Base-by-base conservation (phyloP, 2,329 filamentous ascomycete genomes). In the Phialemoniopsis sp. region DNA sequence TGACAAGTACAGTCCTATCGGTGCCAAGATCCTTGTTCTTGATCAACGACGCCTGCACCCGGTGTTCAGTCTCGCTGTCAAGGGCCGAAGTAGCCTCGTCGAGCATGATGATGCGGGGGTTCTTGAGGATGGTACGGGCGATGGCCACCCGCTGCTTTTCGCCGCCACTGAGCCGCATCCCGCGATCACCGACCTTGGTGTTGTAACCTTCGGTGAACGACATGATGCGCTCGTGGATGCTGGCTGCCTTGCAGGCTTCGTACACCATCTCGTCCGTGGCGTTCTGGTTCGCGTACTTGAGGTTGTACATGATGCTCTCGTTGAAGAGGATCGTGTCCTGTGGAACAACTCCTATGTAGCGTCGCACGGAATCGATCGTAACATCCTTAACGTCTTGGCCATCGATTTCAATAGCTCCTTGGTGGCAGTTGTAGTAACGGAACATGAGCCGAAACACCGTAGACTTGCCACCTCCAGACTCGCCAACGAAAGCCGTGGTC, bases 391-490 rank as follows among this genome's bases (percentile, higher is more conserved):
- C 87, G 56, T 96, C 81, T 43, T 82, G 78, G 8, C 85, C 89
- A 56, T 97, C 93, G 39, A 98, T 72, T 55, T 85, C 78, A 41
- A 97, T 95, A 54, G 73, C 80, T 29, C 93, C 93, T 37, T 80
- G 76, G 38, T 82, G 73, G 39, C 84, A 80, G 57, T 96, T 94
- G 70, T 97, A 98, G 64, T 96, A 98, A 14, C 93, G 86, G 72
- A 95, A 97, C 59, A 98, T 82, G 36, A 97, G 77, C 37, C 93
- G 85, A 70, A 98, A 96, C 18, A 98, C 78, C 0, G 93, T 98
- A 3, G 91, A 97, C 63, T 98, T 98, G 49, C 93, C 93, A 43
- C 93, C 93, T 34, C 93, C 93, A 26, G 91, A 97, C 61, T 97
- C 91, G 47, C 93, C 93, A 14, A 98, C 93, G 47, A 98, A 83